These are phyloP conservation scores for Neurospora sp. DNA, from an alignment of 495 filamentous ascomycete genomes.

Conservation along the genomic window DNA sequence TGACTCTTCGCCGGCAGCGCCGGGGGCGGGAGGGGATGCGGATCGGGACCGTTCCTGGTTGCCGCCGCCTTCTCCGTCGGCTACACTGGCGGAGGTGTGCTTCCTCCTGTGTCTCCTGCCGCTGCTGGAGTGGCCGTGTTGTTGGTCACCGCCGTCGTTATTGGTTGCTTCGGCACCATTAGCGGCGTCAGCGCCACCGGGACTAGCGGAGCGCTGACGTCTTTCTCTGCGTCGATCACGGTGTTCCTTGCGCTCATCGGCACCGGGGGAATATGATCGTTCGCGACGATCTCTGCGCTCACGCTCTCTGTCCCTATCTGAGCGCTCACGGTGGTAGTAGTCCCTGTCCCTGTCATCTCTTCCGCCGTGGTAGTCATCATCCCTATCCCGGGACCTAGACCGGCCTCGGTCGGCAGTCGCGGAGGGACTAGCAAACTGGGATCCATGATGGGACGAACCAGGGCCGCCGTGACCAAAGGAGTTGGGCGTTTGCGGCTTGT, in stretches of 20 bases:
- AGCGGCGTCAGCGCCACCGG: slow-evolving; percentile 24
- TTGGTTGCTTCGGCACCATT: slow-evolving; percentile 50
- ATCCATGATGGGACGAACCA: neutral
- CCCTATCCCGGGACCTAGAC: slow-evolving; percentile 9
- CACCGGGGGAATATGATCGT: slow-evolving; percentile 5
- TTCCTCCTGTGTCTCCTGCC: slow-evolving; percentile 39
- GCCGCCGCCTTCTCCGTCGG: slow-evolving; percentile 22
- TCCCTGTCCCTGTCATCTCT: slow-evolving; percentile 17
- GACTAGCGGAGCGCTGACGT: neutral
- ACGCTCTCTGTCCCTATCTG: slow-evolving; percentile 23
- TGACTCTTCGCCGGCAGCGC: slow-evolving; percentile 22
- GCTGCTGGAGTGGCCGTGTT: slow-evolving; percentile 25
- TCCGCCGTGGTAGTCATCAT: slow-evolving; percentile 14
- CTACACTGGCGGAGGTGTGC: slow-evolving; percentile 26
- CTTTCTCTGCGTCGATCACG: neutral
- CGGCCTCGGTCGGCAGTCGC: neutral
- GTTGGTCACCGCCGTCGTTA: slow-evolving; percentile 40
- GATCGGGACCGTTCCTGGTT: slow-evolving; percentile 40
- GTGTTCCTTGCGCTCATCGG: slow-evolving; percentile 39
- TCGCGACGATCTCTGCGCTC: slow-evolving; percentile 15
- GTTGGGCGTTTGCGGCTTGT: slow-evolving; percentile 25
- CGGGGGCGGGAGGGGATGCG: slow-evolving; percentile 26
- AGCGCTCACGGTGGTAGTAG: slow-evolving; percentile 13
- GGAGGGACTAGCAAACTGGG: neutral
- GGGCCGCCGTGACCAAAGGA: neutral